Evolutionary conservation across 805 yeast species (phyloP), one percentile per base, ranked within the genome.

Genomic region (Wickerhamia fluorescens): DNA sequence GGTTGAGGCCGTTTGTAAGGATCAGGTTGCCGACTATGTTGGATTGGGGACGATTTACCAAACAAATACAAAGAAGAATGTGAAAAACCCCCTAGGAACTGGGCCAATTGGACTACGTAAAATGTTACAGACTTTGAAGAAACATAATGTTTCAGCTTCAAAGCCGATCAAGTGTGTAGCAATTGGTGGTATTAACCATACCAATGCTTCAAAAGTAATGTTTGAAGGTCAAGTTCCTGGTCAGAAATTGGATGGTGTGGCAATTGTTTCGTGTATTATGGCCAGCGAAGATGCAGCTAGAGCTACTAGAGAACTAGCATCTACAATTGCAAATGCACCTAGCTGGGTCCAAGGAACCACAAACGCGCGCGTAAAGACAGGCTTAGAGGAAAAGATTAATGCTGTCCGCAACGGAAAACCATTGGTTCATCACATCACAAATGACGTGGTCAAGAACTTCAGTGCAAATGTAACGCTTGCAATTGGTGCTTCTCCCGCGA

Each of bases 401-500:
- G 38, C 42, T 3, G 47, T 57, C 4, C 57, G 9, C 30, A 6
- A 31, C 9, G 38, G 40, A 0, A 56, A 61, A 4, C 94, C 95
- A 0, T 53, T 87, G 40, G 77, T 85, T 6, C 96, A 88, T 46
- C 94, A 87, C 44, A 78, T 88, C 34, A 87, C 95, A 13, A 87
- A 87, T 47, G 71, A 68, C 32, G 96, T 88, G n/a, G 95, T 83
- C 16, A 83, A 83, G 46, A 82, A 84, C 50, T 75, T 84, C 47
- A 79, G 87, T 34, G 96, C 96, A 5, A 87, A 87, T 46, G 83
- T 84, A 5, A 74, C 92, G 0, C 59, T 88, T 32, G 86, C 96
- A 0, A 56, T 80, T 12, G 94, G 94, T 4, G 92, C 80, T 1
- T 78, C 94, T 2, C 96, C 96, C 2, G 75, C 83, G 12, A 87